phyloP scores from a whole-genome alignment of 371 early-diverging fungal species.

The Blakeslea trispora region DNA sequence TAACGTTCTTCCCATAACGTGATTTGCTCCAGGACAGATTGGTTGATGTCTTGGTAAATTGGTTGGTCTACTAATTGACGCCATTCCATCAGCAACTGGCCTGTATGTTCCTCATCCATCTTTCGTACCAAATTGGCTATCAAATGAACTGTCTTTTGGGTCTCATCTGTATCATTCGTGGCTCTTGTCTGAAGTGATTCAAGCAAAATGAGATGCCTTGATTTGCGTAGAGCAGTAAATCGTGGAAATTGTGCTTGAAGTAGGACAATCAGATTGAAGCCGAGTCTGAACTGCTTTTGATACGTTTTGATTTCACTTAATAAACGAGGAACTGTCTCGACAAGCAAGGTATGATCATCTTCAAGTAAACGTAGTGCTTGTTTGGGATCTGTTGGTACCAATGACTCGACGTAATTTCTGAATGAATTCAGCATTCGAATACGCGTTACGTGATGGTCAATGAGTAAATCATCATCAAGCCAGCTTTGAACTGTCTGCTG shows the following conservation, averaged over 20 bases:
- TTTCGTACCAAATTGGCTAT: conserved; percentile 34
- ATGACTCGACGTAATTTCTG: conserved; percentile 51
- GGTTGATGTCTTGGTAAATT: conserved; percentile 12
- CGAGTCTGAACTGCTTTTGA: conserved; percentile 53
- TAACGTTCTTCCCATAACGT: conserved; percentile 19
- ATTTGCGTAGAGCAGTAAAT: conserved; percentile 39
- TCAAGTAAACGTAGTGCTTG: conserved; percentile 53
- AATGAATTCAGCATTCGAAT: conserved; percentile 82
- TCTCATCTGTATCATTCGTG: conserved; percentile 12
- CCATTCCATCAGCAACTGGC: conserved; percentile 12
- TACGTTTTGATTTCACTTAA: conserved; percentile 47
- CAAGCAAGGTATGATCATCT: conserved; percentile 56
- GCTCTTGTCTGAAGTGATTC: conserved; percentile 46
- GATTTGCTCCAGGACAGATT: conserved; percentile 15
- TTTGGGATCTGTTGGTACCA: conserved; percentile 46
- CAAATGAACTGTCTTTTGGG: conserved; percentile 22
- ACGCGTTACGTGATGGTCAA: conserved; percentile 55
- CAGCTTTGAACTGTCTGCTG: conserved; percentile 36
- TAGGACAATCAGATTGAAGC: conserved; percentile 51
- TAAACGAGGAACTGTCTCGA: conserved; percentile 40
- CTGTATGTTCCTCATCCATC: conserved; percentile 22
- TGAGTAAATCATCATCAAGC: conserved; percentile 28
- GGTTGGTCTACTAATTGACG: conserved; percentile 6
- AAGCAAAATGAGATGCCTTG: conserved; percentile 55
- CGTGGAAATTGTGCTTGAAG: conserved; percentile 54